phyloP scores from a whole-genome alignment of 2,329 filamentous ascomycete genomes.

The Amylocarpus encephaloides region DNA sequence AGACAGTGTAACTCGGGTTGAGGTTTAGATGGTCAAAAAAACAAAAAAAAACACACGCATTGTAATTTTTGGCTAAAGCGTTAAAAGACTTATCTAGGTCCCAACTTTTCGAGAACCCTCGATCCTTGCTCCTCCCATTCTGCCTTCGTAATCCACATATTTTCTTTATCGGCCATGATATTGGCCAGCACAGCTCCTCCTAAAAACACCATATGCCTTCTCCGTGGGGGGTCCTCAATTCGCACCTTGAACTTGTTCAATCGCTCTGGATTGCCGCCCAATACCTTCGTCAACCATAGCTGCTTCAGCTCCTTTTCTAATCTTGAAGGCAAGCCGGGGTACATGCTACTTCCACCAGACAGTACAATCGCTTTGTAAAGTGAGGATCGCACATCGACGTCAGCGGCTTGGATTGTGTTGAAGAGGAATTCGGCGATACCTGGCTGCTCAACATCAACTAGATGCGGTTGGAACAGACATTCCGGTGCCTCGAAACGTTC shows the following conservation, averaged over 20 bases:
- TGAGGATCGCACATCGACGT: constrained; percentile 88
- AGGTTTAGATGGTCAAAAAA: neutral
- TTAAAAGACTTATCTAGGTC: constrained; percentile 56
- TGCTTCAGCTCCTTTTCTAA: constrained; percentile 99
- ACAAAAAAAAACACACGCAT: neutral
- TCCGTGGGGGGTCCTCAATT: constrained; percentile 93
- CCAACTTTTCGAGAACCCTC: constrained; percentile 82
- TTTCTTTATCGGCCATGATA: constrained; percentile 98
- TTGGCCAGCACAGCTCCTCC: constrained; percentile 95
- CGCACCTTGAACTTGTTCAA: constrained; percentile 98
- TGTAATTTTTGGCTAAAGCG: neutral
- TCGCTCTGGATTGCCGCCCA: constrained; percentile 86
- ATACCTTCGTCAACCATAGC: constrained; percentile 88
- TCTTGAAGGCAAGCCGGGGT: constrained; percentile 87
- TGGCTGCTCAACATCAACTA: constrained; percentile 95
- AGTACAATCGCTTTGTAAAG: constrained; percentile 97
- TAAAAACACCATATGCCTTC: constrained; percentile 99
- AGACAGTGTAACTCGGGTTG: too few relatives aligned
- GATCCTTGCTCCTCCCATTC: constrained; percentile 95
- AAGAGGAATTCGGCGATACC: constrained; percentile 96
- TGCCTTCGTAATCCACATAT: constrained; percentile 96
- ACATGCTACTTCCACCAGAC: constrained; percentile 97
- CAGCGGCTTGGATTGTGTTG: constrained; percentile 95
- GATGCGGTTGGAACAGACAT: constrained; percentile 95
- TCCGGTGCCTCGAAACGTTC: constrained; percentile 97